A percentile compares a stretch with the other conserved stretches of the same genome.
phyloP scores from a whole-genome alignment of 192 early-diverging fungal species.

The Spizellomyces punctatus region DNA sequence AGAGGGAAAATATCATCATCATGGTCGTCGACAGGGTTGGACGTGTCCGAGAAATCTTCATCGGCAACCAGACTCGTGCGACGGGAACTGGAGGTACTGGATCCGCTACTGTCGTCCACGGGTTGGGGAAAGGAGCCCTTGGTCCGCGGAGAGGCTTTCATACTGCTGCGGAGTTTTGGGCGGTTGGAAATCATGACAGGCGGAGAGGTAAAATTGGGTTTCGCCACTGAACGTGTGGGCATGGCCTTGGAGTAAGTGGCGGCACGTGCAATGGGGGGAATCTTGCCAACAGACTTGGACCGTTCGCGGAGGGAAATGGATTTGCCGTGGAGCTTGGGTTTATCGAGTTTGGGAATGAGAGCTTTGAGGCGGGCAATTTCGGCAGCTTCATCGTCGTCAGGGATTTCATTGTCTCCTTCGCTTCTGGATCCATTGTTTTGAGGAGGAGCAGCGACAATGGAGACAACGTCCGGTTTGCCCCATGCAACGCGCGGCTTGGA shows the following conservation, averaged over 20 bases:
- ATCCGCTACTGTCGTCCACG: too few species aligned
- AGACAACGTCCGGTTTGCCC: slow-evolving; percentile 32
- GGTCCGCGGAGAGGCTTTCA: slow-evolving; percentile 27
- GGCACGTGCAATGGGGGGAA: neutral
- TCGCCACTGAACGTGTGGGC: neutral
- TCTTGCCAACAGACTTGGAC: slow-evolving; percentile 19
- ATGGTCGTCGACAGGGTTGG: neutral
- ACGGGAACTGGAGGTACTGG: too few species aligned
- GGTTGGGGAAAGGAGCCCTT: neutral
- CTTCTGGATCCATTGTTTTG: neutral
- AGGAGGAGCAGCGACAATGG: slow-evolving; percentile 18
- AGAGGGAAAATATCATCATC: neutral
- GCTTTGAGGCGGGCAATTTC: slow-evolving; percentile 35
- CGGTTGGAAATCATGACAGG: slow-evolving; percentile 30
- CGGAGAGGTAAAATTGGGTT: neutral
- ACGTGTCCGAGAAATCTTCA: too few species aligned
- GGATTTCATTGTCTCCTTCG: too few species aligned
- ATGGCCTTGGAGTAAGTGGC: slow-evolving; percentile 11
- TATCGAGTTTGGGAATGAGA: slow-evolving; percentile 28
- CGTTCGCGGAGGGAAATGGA: slow-evolving; percentile 16
- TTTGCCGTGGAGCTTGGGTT: slow-evolving; percentile 24
- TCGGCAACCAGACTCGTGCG: too few species aligned
- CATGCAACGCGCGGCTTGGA: slow-evolving; percentile 14
- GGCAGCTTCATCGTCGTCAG: slow-evolving; percentile 31
- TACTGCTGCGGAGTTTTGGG: slow-evolving; percentile 30